Evolutionary conservation across 441 rosid species (phyloP).

Genomic region (Metrosideros polymorpha): DNA sequence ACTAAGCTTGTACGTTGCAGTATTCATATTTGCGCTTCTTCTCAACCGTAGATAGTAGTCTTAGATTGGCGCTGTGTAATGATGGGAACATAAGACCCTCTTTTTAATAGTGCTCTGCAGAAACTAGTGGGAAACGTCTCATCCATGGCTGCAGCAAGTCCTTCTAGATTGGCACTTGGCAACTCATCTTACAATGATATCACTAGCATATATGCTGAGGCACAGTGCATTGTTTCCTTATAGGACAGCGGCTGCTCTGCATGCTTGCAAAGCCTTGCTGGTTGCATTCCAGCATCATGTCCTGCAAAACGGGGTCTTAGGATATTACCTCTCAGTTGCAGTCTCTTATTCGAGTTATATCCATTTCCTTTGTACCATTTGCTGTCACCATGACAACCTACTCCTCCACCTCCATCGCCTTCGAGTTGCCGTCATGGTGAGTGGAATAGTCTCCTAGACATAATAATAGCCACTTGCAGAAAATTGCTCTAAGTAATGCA

Average conservation of each 20-base stretch:
- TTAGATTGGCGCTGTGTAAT: too few species aligned
- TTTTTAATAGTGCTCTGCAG: too few species aligned
- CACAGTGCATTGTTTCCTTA: neutral
- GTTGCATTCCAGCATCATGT: neutral
- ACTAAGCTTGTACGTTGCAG: too few species aligned
- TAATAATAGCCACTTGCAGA: neutral
- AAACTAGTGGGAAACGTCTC: constrained; percentile 5
- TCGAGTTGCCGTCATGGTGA: neutral
- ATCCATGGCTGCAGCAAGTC: neutral
- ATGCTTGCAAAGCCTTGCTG: neutral
- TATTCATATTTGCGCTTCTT: too few species aligned
- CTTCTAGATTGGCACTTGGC: neutral
- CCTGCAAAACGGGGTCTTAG: neutral
- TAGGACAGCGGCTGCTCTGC: neutral
- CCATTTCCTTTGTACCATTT: neutral
- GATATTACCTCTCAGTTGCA: neutral
- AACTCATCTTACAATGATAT: neutral
- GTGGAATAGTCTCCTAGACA: neutral
- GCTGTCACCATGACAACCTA: neutral
- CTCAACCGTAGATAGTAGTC: too few species aligned
- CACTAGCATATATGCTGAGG: neutral
- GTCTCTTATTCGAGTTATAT: neutral
- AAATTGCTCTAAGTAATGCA: neutral
- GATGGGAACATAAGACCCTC: too few species aligned
- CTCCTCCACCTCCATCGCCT: neutral